Base-by-base conservation (phyloP, 106 monocot genomes). In the Agapanthus africanus region DNA sequence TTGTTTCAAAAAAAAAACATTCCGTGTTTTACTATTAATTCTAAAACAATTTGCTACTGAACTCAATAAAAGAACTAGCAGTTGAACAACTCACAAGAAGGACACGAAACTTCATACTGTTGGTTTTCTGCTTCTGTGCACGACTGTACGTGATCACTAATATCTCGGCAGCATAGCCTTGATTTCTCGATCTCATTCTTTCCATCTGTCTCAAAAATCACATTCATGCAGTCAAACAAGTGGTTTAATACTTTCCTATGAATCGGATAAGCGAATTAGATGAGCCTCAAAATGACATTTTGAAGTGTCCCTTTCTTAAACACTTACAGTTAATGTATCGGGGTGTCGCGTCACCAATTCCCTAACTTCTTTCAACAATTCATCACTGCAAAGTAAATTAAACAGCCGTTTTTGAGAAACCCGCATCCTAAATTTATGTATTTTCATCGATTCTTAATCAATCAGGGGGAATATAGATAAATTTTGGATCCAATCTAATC, bases 81-180 rank as follows among this genome's bases (percentile, higher is more conserved):
- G 44, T 37, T 68, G 61, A 57, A 47, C 36, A 60, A 99, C 97
- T 73, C 65, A 99, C 97, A 80, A 99, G 80, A 72, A 99, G 97
- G 33, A 99, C 59, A 39, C 90, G 76, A 41, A 83, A 75, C 61
- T 78, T 84, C n/a, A 47, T 70, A 9, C 78, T 80, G 49, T 83
- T 71, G 19, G 37, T 34, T 54, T n/a, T 67, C 16, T 77, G 61
- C 70, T 70, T 68, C 66, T 70, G 71, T 9, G 23, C 30, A 69
- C 54, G 63, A 68, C 77, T 82, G 71, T 84, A 99, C 37, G 97
- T 99, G 30, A 87, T 77, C 15, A 92, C 81, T 49, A 83, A 28
- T 75, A 99, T 66, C 60, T 92, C 87, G 27, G 90, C 84, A 19
- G n/a, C 34, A 76, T 99, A 99, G 16, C 84, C 97, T 54, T 70